A percentile compares a stretch with the other conserved stretches of the same genome.
Conservation (phyloP, 495 filamentous ascomycete species). For the Xylaria venustula region DNA sequence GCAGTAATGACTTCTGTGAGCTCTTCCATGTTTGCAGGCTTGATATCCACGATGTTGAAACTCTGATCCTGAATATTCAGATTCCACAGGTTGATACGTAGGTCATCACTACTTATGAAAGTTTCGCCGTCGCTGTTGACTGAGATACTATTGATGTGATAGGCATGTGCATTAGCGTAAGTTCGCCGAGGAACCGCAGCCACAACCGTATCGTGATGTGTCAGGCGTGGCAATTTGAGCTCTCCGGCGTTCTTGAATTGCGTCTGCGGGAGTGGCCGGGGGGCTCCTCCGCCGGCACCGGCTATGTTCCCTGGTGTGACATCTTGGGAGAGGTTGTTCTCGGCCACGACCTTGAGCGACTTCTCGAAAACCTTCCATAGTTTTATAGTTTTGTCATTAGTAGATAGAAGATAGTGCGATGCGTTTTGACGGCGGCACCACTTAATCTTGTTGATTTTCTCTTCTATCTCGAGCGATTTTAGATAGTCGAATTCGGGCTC, state of each 20-base stretch:
- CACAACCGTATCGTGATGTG: conserved; percentile 97
- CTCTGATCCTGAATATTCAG: conserved; percentile 99
- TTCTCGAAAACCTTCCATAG: conserved; percentile 99
- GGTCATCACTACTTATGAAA: conserved; percentile 96
- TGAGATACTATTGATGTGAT: conserved; percentile 99
- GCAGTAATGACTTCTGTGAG: conserved; percentile 98
- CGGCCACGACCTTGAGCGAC: conserved; percentile 95
- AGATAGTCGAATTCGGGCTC: conserved; percentile 99
- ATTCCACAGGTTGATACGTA: conserved; percentile 98
- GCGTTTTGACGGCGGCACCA: conserved; percentile 98
- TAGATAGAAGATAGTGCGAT: conserved; percentile 96
- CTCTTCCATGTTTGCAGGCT: conserved; percentile 99
- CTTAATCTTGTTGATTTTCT: conserved; percentile 99
- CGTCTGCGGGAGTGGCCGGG: conserved; percentile 62
- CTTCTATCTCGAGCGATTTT: conserved; percentile 98
- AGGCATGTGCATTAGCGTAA: conserved; percentile 97
- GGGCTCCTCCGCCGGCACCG: conserved; percentile 67
- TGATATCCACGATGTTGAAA: conserved; percentile 99
- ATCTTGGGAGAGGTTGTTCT: conserved; percentile 97
- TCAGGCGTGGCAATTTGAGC: conserved; percentile 89
- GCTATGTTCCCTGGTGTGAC: conserved; percentile 75
- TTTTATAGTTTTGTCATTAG: conserved; percentile 99
- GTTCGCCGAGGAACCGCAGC: conserved; percentile 93
- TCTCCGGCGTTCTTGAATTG: conserved; percentile 79
- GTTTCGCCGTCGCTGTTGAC: conserved; percentile 99